These are phyloP conservation scores for Stagonosporopsis rhizophila DNA, from an alignment of 2,329 filamentous ascomycete genomes.

Conservation along the genomic window DNA sequence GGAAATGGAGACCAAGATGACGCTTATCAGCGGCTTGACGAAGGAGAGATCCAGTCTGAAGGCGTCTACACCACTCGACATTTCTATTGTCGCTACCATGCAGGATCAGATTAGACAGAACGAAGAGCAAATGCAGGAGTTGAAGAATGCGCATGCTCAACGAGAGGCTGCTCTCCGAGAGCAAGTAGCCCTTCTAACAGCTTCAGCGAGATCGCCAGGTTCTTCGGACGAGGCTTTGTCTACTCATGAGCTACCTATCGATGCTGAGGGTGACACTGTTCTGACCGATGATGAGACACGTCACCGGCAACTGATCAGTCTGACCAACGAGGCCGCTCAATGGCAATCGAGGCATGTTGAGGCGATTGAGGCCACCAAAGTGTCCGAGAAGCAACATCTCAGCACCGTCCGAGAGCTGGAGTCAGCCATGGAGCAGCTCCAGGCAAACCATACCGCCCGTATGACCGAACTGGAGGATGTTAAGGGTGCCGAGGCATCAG, in stretches of 20 bases:
- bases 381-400: constrained; percentile 75
- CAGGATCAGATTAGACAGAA: constrained; percentile 87
- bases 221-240: constrained; percentile 29
- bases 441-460: constrained; percentile 43
- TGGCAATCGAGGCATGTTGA: constrained; percentile 81
- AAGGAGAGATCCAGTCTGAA: constrained; percentile 92
- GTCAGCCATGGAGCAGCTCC: constrained; percentile 55
- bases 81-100: constrained; percentile 85
- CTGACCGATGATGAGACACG: constrained; percentile 49
- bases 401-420: constrained; percentile 78
- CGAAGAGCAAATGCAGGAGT: constrained; percentile 75
- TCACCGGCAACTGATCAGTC: constrained; percentile 65
- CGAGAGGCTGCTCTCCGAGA: constrained; percentile 77
- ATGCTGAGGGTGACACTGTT: constrained; percentile 19
- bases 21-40: constrained; percentile 91
- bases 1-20: constrained; percentile 97
- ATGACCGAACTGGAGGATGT: constrained; percentile 42
- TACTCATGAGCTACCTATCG: constrained; percentile 20
- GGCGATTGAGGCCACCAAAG: constrained; percentile 73
- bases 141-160: constrained; percentile 74
- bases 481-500: constrained; percentile 35
- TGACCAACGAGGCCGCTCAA: constrained; percentile 73
- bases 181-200: constrained; percentile 74
- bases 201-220: constrained; percentile 52
- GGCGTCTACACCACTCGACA: constrained; percentile 80